Evolutionary conservation across 768 basidiomycete genomes (phyloP).

Genomic region (Collybia nuda): DNA sequence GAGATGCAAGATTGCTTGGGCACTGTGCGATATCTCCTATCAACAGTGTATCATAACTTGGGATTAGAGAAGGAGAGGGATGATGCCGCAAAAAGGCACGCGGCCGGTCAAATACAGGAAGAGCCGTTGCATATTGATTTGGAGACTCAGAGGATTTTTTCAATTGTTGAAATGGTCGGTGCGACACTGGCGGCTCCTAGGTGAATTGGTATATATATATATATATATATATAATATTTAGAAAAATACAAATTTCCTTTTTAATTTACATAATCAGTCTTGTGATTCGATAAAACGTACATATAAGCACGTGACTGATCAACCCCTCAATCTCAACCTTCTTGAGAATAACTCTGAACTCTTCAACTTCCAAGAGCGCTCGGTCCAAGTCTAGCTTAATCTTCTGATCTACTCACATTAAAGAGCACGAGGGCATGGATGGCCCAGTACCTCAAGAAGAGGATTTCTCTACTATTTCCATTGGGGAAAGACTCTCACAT

Average conservation of each 20-base stretch:
- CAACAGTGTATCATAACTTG: conserved; percentile 73
- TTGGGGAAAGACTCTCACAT: conserved; percentile 81
- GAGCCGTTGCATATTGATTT: conserved; percentile 40
- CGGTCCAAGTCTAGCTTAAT: neutral
- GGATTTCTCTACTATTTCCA: conserved; percentile 80
- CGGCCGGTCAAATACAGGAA: conserved; percentile 43
- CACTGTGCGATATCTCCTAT: conserved; percentile 72
- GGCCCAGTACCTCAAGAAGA: conserved; percentile 91
- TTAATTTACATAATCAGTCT: conserved; percentile 4
- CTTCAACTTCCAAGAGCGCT: conserved; percentile 13
- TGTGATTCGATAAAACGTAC: conserved; percentile 4
- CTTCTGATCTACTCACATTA: conserved; percentile 1
- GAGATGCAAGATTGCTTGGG: conserved; percentile 58
- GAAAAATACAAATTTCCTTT: too few species aligned
- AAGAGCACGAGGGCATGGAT: conserved; percentile 59
- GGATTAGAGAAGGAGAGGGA: conserved; percentile 56
- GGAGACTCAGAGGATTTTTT: conserved; percentile 54
- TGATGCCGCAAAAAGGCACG: conserved; percentile 48
- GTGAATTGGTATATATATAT: conserved; percentile 11
- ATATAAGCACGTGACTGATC: too few species aligned
- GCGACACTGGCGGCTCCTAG: conserved; percentile 44
- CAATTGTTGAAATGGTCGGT: conserved; percentile 59
- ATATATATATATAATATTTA: too few species aligned
- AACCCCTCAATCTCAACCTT: conserved; percentile 8
- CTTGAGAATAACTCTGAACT: too few species aligned